phyloP scores from a whole-genome alignment of 73 alveolate genomes.

The Diophrys sp. region DNA sequence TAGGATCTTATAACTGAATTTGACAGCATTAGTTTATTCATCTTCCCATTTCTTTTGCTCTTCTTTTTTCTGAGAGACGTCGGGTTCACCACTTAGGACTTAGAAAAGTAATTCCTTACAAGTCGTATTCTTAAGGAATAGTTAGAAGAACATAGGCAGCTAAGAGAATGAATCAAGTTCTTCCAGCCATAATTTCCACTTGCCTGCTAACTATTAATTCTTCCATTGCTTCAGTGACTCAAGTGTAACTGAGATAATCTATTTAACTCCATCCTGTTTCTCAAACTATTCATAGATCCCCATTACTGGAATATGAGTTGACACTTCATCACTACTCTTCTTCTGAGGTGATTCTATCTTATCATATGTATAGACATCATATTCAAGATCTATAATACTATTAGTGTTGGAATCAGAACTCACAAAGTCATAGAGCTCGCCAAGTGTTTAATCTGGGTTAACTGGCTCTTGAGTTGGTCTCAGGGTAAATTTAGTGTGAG shows the following conservation, averaged over 20 bases:
- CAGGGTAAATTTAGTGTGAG: background rate
- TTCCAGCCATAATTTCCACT: constrained; percentile 63
- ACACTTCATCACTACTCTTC: background rate
- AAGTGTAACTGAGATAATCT: constrained; percentile 54
- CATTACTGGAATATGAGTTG: constrained; percentile 10
- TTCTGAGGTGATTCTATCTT: background rate
- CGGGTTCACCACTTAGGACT: constrained; percentile 62
- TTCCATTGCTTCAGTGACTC: constrained; percentile 39
- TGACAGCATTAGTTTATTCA: no score
- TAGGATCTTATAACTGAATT: no score
- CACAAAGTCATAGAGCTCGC: background rate
- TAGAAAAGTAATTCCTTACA: constrained; percentile 65
- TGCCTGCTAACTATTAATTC: constrained; percentile 43
- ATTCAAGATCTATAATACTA: constrained; percentile 1
- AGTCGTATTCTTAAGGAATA: constrained; percentile 58
- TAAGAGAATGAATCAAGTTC: constrained; percentile 64
- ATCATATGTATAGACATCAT: background rate
- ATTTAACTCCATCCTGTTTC: constrained; percentile 59
- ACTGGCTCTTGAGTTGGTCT: background rate
- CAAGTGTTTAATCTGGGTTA: background rate
- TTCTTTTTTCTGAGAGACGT: background rate
- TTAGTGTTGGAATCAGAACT: background rate
- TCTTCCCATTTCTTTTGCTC: constrained; percentile 62
- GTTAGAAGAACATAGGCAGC: constrained; percentile 67
- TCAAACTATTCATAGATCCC: constrained; percentile 59